Evolutionary conservation across 768 basidiomycete species (phyloP).

Genomic region (Suillus lakei): DNA sequence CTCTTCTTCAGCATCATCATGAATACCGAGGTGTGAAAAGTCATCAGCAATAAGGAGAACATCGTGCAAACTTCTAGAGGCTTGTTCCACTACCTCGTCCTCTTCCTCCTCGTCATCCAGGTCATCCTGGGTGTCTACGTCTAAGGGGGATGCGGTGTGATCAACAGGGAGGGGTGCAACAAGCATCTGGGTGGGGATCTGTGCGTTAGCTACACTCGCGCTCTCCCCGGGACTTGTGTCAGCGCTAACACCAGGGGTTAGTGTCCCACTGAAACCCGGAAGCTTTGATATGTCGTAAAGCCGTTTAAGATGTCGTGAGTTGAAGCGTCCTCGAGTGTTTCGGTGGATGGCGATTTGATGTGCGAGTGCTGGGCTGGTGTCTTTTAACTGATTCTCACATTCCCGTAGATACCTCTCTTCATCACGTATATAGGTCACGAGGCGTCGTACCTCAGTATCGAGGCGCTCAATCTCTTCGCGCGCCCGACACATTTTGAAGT

Average conservation of each 20-base stretch:
- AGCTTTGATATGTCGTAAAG: slow-evolving; percentile 13
- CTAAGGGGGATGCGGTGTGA: not conserved
- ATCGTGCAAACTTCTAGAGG: too few species aligned
- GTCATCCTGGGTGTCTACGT: too few species aligned
- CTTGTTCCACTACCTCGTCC: too few species aligned
- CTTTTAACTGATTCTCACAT: slow-evolving; percentile 7
- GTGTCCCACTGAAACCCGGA: slow-evolving; percentile 15
- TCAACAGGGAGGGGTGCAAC: not conserved
- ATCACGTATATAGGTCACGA: slow-evolving; percentile 25
- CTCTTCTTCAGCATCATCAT: too few species aligned
- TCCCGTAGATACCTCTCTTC: slow-evolving; percentile 9
- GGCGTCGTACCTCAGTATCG: slow-evolving; percentile 24
- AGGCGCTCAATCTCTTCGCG: slow-evolving; percentile 25
- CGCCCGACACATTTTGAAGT: slow-evolving; percentile 25
- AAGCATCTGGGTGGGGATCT: not conserved
- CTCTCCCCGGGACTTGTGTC: not conserved
- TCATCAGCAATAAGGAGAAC: too few species aligned
- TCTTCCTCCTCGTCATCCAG: too few species aligned
- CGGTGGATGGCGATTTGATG: slow-evolving; percentile 15
- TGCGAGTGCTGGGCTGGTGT: slow-evolving; percentile 10
- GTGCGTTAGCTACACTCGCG: not conserved
- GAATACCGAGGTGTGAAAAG: too few species aligned
- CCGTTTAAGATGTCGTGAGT: slow-evolving; percentile 10
- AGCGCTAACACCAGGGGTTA: slow-evolving; percentile 1
- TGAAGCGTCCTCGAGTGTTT: slow-evolving; percentile 12